These are phyloP conservation scores for Clonostachys rosea DNA, from an alignment of 2,329 filamentous ascomycete species.

Conservation along the genomic window DNA sequence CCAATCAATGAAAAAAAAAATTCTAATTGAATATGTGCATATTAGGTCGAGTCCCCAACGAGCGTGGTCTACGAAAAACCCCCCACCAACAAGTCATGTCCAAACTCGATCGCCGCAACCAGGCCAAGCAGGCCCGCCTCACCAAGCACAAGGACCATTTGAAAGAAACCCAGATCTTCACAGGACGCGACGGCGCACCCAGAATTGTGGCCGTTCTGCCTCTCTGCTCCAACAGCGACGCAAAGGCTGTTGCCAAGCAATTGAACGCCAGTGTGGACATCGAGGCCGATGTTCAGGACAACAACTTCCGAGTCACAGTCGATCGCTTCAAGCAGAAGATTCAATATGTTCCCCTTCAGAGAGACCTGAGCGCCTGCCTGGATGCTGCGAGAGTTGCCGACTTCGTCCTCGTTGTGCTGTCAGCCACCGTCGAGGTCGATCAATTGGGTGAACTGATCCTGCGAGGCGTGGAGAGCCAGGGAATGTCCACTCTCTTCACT, in stretches of 20 bases:
- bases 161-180: conserved; percentile 75
- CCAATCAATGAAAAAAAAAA: neutral
- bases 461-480: conserved; percentile 85
- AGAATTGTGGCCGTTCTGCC: conserved; percentile 86
- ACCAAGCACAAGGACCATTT: conserved; percentile 80
- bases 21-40: neutral
- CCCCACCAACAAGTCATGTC: conserved; percentile 97
- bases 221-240: conserved; percentile 69
- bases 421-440: conserved; percentile 79
- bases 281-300: conserved; percentile 55
- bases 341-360: conserved; percentile 72
- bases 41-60: conserved; percentile 71
- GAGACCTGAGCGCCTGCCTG: conserved; percentile 71
- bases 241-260: conserved; percentile 59
- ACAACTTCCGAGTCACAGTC: conserved; percentile 62
- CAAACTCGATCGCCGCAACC: conserved; percentile 91
- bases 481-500: conserved; percentile 87
- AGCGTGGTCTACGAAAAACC: conserved; percentile 75
- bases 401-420: conserved; percentile 84
- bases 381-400: conserved; percentile 88
- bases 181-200: conserved; percentile 81
- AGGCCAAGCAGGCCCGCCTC: conserved; percentile 84
- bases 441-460: conserved; percentile 79
- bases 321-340: conserved; percentile 95
- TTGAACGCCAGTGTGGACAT: conserved; percentile 80